Base-by-base conservation (phyloP, 768 basidiomycete genomes). In the Auriscalpium microsporum region DNA sequence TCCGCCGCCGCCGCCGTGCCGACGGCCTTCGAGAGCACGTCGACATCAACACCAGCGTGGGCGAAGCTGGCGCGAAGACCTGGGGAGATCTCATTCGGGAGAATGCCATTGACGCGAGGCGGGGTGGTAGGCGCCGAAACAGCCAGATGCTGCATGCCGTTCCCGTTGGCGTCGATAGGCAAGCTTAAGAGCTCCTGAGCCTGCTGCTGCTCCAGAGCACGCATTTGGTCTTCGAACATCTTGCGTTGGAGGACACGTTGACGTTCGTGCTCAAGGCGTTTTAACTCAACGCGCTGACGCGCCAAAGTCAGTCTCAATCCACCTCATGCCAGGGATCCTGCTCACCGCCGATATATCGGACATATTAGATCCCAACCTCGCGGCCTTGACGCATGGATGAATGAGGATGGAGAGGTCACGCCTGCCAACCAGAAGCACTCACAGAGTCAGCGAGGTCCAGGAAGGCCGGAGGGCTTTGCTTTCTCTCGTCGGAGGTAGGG, bases 191-290 rank as follows among this genome's bases (percentile, higher is more conserved):
- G 78, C 67, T 93, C 90, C 61, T 88, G 86, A 11, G 83, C 84
- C 72, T 98, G 94, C 69, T 92, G 86, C 60, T 87, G 86, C 73
- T 97, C 94, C 60, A 98, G 80, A 53, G 79, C 84, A 54, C 87
- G 86, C 94, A 96, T 96, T 73, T 96, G 93, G 64, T 95, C 91
- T 72, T 98, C 94, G 70, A 97, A 98, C 64, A 90, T 72, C 71
- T 84, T 87, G 67, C 93, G 86, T 68, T 95, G 94, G 45, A 90
- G 68, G 40, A 74, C 74, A 58, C 94, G 90, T 71, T 94, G 90
- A 51, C 90, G 84, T 71, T 96, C 93, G 67, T 97, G 92, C 70
- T 94, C 72, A 60, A 89, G 73, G 62, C 93, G 87, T 69, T 94
- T 96, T 66, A 92, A 77, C 68, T 94, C 91, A 58, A 93, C 86